These are phyloP conservation scores for Domatiomyces globalis DNA, from an alignment of 2,329 filamentous ascomycete genomes.

Conservation along the genomic window DNA sequence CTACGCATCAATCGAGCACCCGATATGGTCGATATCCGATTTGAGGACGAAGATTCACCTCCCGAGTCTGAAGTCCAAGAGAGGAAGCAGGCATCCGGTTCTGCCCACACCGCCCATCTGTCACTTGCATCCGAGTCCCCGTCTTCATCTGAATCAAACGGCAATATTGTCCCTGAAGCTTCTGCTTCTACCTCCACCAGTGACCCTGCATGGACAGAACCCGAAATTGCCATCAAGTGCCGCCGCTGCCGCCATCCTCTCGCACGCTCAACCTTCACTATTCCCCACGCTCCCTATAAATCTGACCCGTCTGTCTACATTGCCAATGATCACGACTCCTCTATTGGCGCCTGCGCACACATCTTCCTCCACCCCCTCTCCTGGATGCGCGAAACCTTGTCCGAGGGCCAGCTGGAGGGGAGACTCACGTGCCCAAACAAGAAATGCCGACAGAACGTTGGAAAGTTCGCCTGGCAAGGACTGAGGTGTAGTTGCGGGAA, in stretches of 20 bases:
- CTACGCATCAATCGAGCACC: constrained; percentile 67
- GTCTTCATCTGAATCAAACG: neutral
- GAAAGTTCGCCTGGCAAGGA: constrained; percentile 92
- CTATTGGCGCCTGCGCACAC: constrained; percentile 50
- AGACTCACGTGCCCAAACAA: constrained; percentile 66
- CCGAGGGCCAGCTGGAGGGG: constrained; percentile 62
- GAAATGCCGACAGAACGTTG: constrained; percentile 69
- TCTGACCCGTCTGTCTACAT: constrained; percentile 4
- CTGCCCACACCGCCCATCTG: neutral
- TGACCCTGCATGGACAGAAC: neutral
- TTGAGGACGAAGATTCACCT: constrained; percentile 41
- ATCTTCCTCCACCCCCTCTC: constrained; percentile 82
- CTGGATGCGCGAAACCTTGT: constrained; percentile 83
- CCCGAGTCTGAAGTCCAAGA: constrained; percentile 18
- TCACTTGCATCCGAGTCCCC: neutral
- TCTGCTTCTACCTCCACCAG: neutral
- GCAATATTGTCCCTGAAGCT: neutral
- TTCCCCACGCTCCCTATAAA: constrained; percentile 12
- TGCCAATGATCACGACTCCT: neutral
- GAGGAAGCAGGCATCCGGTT: constrained; percentile 18
- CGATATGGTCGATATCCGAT: constrained; percentile 58
- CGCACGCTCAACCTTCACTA: constrained; percentile 53
- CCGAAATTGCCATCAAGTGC: constrained; percentile 55
- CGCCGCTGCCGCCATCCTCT: constrained; percentile 70
- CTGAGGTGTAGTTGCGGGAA: constrained; percentile 80